A percentile compares a stretch with the other conserved stretches of the same genome.
Evolutionary conservation across 176 grass and related monocot genomes (phyloP).

Genomic region (Phragmites australis): DNA sequence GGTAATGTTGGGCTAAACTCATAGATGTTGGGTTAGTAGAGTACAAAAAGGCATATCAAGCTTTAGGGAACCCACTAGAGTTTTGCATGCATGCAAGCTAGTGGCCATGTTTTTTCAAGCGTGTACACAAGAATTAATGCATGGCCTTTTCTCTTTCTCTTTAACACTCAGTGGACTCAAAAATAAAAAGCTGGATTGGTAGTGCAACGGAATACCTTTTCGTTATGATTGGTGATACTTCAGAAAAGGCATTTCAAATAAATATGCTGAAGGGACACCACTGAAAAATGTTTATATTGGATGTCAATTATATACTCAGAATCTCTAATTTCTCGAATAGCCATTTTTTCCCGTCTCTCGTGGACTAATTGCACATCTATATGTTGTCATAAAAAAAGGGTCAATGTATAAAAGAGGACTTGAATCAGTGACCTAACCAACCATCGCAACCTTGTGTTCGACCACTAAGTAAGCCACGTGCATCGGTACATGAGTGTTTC

Average conservation of each 20-base stretch:
- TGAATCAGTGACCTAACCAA: too few relatives aligned
- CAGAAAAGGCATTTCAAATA: not conserved
- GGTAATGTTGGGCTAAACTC: not conserved
- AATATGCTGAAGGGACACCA: too few relatives aligned
- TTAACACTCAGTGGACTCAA: not conserved
- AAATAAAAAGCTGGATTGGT: too few relatives aligned
- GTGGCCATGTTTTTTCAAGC: not conserved
- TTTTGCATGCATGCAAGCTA: not conserved
- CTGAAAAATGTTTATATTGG: not conserved
- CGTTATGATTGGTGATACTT: not conserved
- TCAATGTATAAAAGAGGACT: too few relatives aligned
- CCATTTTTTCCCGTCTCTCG: too few relatives aligned
- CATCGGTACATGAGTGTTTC: too few relatives aligned
- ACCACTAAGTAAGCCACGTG: too few relatives aligned
- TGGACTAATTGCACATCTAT: too few relatives aligned
- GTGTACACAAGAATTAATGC: not conserved
- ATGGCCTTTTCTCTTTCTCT: not conserved
- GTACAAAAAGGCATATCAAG: constrained; percentile 12
- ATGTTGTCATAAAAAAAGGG: too few relatives aligned
- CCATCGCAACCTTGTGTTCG: too few relatives aligned
- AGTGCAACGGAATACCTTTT: not conserved
- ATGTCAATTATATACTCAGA: too few relatives aligned
- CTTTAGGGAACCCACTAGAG: not conserved
- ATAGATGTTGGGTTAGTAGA: constrained; percentile 27
- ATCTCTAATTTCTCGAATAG: too few relatives aligned